Base-by-base conservation (phyloP, 2,329 filamentous ascomycete genomes). In the Apiospora koreana region DNA sequence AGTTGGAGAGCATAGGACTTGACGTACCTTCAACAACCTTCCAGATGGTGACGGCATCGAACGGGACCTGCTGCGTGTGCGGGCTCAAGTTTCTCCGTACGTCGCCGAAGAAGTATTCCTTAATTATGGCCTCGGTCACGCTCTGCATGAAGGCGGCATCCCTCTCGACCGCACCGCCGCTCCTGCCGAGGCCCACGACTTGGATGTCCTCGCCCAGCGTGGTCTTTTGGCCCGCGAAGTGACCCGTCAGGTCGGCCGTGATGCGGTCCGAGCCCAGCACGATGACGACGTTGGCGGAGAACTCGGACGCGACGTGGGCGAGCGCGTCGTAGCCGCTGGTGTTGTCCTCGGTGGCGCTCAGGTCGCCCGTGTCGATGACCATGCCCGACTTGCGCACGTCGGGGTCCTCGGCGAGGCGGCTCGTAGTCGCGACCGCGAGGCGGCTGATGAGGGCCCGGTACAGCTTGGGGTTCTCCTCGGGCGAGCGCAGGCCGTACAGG, bases 21-120 rank as follows among this genome's bases (percentile, higher is more conserved):
- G 69, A 79, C 85, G 72, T 83, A 89, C 91, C 81, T 71, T 92
- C 87, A 4, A 87, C 86, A 38, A 92, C 85, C 73, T 88, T 89
- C 84, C 93, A 97, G 58, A 98, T 87, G 1, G 89, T 86, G 48
- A 98, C 80, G 10, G 91, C 89, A 71, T 90, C 86, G 78, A 94
- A 96, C 72, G 94, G 91, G 5, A 97, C 89, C 71, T 93, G 92
- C 76, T 97, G 94, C 8, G 94, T 97, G 76, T 95, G 93, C 0
- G 96, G 96, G 64, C 93, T 96, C 2, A 99, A 85, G 0, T 93
- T 92, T 70, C 92, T 88, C 72, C 89, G 91, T 1, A 87, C 82
- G 73, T 93, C 92, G 12, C 96, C 96, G 79, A 98, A 99, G 83
- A 99, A 99, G 81, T 99, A 99, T 75, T 95, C 92, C 74, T 93